Evolutionary conservation across 108 stramenopile species (phyloP), one percentile per base, ranked within the genome.

Genomic region (Skeletonema costatum): DNA sequence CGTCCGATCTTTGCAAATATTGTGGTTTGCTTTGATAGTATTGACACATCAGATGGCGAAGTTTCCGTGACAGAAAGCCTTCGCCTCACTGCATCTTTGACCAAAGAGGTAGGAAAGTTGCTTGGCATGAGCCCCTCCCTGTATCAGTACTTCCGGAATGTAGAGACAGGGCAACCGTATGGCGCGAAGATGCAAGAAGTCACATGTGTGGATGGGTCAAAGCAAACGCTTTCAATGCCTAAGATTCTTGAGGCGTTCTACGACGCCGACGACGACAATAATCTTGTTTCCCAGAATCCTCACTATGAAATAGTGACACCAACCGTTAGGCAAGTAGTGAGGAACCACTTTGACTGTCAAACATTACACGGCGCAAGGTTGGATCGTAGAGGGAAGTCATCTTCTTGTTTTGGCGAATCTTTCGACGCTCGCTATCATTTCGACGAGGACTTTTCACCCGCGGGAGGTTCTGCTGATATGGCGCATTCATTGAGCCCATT

Each of bases 1-100:
- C 90, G 93, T 32, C 93, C 93, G 6, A 84, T 90, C 8, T 86
- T 89, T 56, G 93, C 88, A 10, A 88, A 89, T 39, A 86, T 94
- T 25, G 91, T 90, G 29, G 64, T 94, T 14, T 94, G 93, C 64
- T 60, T 94, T 9, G 76, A 85, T 74, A 74, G 88, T 35, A 89
- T 94, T 29, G 88, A 89, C 53, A 88, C 90, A 5, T 63, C 87
- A 3, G 87, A 81, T 48, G 92, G 90, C 66, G 93, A 96, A 80
- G 88, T 87, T 7, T 81, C 87, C 17, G 76, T 68, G 51, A 44
- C 51, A 60, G 82, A 83, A 46, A 70, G 51, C 21, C 76, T 83
- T 38, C 72, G 76, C 21, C 14, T 83, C 42, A 66, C 66, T 38
- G 30, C 71, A 35, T 51, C 82, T 6, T 58, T 83, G 2, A 83